These are phyloP conservation scores for Solanum aculeatissimum DNA, from an alignment of 305 asterid genomes.

Conservation along the genomic window DNA sequence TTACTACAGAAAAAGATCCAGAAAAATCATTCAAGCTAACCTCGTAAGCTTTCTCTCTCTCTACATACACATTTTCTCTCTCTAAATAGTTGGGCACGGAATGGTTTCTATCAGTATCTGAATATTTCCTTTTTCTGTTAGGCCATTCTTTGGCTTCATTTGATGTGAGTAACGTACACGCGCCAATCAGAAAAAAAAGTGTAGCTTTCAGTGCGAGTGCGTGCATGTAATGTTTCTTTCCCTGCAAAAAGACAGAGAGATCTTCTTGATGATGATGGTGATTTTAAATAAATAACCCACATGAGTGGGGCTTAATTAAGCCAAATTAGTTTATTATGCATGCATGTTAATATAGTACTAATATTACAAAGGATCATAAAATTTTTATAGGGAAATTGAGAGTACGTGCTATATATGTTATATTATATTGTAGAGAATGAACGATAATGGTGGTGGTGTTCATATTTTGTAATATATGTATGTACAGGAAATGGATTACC, in stretches of 20 bases:
- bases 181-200: background rate
- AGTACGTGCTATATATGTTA: background rate
- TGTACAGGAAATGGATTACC: slow-evolving; percentile 12
- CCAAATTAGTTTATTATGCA: background rate
- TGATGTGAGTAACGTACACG: background rate
- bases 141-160: background rate
- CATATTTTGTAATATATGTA: background rate
- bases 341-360: background rate
- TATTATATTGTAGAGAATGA: background rate
- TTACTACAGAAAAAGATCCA: slow-evolving; percentile 53
- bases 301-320: background rate
- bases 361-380: background rate
- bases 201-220: background rate
- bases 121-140: background rate
- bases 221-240: background rate
- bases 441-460: background rate
- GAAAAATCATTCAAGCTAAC: slow-evolving; percentile 21
- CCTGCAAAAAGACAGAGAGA: slow-evolving; percentile 8
- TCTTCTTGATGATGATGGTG: slow-evolving; percentile 3
- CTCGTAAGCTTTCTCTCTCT: slow-evolving; percentile 21
- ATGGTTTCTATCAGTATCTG: background rate
- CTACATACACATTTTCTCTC: slow-evolving; percentile 6
- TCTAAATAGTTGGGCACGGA: background rate
- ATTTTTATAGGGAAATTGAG: background rate
- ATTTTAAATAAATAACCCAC: slow-evolving; percentile 3